phyloP scores from a whole-genome alignment of 1,139 yeast genomes.

The Candida tetrigidarum region DNA sequence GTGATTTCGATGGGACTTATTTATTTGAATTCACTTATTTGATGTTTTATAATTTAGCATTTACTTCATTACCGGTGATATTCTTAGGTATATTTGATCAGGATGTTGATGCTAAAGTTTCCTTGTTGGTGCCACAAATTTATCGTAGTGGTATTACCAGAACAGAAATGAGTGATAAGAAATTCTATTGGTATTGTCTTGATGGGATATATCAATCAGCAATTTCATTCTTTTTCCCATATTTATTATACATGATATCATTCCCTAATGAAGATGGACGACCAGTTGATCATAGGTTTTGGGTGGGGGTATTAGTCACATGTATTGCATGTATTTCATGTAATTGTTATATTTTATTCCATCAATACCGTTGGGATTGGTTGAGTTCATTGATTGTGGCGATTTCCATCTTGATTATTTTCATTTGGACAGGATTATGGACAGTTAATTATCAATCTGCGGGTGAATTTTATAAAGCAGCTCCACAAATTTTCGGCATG shows the following conservation, averaged over 20 bases:
- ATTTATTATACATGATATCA: constrained; percentile 58
- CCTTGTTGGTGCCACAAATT: constrained; percentile 87
- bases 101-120: constrained; percentile 83
- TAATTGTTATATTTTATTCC: constrained; percentile 76
- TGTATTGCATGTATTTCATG: constrained; percentile 81
- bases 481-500: constrained; percentile 71
- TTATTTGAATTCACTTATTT: constrained; percentile 90
- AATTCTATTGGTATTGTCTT: constrained; percentile 82
- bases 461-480: constrained; percentile 77
- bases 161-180: constrained; percentile 76
- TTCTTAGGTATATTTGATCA: constrained; percentile 91
- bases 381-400: constrained; percentile 62
- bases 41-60: constrained; percentile 93
- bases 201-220: constrained; percentile 92
- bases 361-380: constrained; percentile 97
- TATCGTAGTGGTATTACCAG: constrained; percentile 86
- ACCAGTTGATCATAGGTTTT: constrained; percentile 79
- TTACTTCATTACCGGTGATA: constrained; percentile 92
- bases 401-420: constrained; percentile 69
- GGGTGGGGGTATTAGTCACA: constrained; percentile 82
- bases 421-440: constrained; percentile 94
- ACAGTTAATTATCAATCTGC: constrained; percentile 57
- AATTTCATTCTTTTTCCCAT: constrained; percentile 87
- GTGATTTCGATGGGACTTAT: constrained; percentile 89
- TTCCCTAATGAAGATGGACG: constrained; percentile 67